Conservation (phyloP, 768 basidiomycete genomes). For the Tricholomella constricta region DNA sequence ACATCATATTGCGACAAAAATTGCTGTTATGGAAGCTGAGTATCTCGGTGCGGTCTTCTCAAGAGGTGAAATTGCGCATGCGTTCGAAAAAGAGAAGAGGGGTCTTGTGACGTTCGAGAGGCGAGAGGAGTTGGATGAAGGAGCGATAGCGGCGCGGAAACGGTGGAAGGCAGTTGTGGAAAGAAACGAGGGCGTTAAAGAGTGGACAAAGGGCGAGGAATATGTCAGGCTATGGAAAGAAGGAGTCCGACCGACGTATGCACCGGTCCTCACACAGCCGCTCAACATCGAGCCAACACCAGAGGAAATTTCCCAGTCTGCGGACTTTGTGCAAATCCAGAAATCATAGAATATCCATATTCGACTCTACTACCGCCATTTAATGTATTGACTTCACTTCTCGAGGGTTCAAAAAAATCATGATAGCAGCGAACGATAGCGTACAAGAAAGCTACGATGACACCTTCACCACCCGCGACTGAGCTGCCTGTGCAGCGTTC, state of each 20-base stretch:
- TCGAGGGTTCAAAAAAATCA: not conserved
- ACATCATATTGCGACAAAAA: conserved; percentile 71
- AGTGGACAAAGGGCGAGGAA: conserved; percentile 75
- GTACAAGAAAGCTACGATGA: conserved; percentile 20
- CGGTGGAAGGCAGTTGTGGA: conserved; percentile 74
- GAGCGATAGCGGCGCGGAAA: conserved; percentile 66
- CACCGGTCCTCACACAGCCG: conserved; percentile 52
- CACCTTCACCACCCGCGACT: conserved; percentile 54
- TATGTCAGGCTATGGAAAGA: conserved; percentile 75
- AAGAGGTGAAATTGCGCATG: conserved; percentile 59
- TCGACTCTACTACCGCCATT: not conserved
- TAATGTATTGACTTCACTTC: not conserved
- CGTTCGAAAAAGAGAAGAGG: conserved; percentile 63
- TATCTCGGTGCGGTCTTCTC: conserved; percentile 68
- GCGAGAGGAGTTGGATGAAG: conserved; percentile 56
- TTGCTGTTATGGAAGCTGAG: conserved; percentile 82
- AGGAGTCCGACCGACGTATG: conserved; percentile 67
- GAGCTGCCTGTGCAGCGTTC: conserved; percentile 87
- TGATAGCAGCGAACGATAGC: conserved; percentile 21
- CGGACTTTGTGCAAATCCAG: not conserved
- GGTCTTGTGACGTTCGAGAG: conserved; percentile 61
- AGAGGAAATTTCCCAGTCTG: conserved; percentile 9
- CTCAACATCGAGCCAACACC: conserved; percentile 17
- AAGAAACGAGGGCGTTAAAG: conserved; percentile 39
- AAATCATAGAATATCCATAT: not conserved